phyloP scores from a whole-genome alignment of 345 rosid genomes.

The Citropsis articulata region DNA sequence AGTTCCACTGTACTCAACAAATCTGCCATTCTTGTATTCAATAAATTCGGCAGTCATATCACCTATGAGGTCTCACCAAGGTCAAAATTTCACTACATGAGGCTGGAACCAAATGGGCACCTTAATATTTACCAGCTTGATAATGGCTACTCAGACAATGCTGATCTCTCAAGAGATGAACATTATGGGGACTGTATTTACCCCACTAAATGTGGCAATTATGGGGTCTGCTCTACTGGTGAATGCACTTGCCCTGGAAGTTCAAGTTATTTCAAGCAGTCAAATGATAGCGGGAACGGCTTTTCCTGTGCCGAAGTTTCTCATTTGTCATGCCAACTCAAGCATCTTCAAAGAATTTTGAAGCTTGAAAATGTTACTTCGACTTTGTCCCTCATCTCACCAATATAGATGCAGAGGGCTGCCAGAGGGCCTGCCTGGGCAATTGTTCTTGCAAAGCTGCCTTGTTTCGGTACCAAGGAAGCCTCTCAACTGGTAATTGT shows the following conservation, averaged over 20 bases:
- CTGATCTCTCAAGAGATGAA: constrained; percentile 6
- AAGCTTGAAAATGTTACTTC: constrained; percentile 19
- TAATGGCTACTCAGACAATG: not conserved
- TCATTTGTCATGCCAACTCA: constrained; percentile 14
- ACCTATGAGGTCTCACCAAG: not conserved
- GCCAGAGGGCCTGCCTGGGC: constrained; percentile 15
- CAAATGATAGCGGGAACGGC: not conserved
- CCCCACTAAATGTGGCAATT: constrained; percentile 21
- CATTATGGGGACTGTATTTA: constrained; percentile 13
- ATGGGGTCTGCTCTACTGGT: constrained; percentile 21
- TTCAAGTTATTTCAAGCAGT: not conserved
- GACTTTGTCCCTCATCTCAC: not conserved
- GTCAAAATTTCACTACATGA: constrained; percentile 5
- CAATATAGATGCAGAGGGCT: not conserved
- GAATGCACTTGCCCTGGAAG: constrained; percentile 16
- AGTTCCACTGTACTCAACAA: not conserved
- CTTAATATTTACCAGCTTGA: constrained; percentile 9
- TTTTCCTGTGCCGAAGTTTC: constrained; percentile 4
- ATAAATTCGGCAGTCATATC: not conserved
- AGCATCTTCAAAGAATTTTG: not conserved
- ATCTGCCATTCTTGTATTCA: not conserved
- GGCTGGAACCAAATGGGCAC: constrained; percentile 22
- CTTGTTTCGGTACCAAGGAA: not conserved
- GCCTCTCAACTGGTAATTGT: constrained; percentile 17
- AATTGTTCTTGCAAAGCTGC: constrained; percentile 35